Base-by-base conservation (phyloP, 257 asterid genomes). In the Oldenlandia corymbosa region DNA sequence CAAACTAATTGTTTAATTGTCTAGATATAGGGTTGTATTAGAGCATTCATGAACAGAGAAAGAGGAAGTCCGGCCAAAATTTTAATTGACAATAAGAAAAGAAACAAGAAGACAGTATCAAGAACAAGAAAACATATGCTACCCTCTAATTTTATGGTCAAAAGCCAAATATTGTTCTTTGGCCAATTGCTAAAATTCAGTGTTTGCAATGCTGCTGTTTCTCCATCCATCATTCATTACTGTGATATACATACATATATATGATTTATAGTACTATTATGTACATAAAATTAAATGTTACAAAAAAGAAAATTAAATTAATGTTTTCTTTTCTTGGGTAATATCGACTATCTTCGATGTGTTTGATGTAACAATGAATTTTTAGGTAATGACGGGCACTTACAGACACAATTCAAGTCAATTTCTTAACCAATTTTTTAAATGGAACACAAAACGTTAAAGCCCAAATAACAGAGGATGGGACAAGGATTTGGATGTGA, bases 291-390 rank as follows among this genome's bases (percentile, higher is more conserved):
- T n/a, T n/a, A n/a, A 56, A 17, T 11, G 30, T 14, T 24, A 16
- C 18, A 56, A 36, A 31, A 56, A 31, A 31, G 1, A 26, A 53
- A 26, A 53, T 53, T 16, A 78, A 75, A 80, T 80, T 76, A 81
- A 75, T 70, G 55, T 2, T 51, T 14, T 55, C 5, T 46, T 46
- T 46, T 68, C 87, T 7, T 86, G 83, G 88, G 75, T 74, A 82
- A 78, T 76, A 79, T 79, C 92, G 88, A 76, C 60, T 66, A 28
- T 58, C 42, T 31, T 82, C 95, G 92, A 82, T 84, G 77, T 61
- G 67, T 81, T 76, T 69, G 68, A 84, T 79, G 76, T 43, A 75
- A 62, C 66, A 60, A 54, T 67, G 57, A 66, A 64, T 71, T 43
- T 60, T 58, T 67, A 54, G 65, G 72, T 68, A 72, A 74, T 70